Percentiles rank a stretch among this genome's conserved stretches.
Conservation (phyloP, 1,284 basidiomycete species). For the Mycena sp. region DNA sequence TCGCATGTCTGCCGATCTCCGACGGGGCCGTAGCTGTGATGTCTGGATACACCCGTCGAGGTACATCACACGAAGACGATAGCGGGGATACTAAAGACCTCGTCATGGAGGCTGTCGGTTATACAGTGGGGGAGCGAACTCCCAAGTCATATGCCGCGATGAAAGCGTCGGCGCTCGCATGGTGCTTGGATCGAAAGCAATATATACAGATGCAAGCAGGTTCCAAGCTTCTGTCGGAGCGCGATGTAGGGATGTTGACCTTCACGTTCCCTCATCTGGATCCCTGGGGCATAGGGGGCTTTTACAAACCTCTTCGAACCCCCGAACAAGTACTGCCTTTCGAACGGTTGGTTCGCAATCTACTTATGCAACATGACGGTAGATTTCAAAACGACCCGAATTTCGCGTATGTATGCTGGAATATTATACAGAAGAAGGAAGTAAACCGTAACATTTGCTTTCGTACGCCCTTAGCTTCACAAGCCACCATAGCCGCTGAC, state of each 20-base stretch:
- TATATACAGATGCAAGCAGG: background rate
- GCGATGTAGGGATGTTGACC: background rate
- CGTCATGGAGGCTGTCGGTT: too few species aligned
- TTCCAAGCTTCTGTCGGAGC: background rate
- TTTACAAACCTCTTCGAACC: background rate
- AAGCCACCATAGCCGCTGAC: background rate
- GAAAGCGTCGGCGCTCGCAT: too few species aligned
- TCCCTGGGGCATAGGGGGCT: constrained; percentile 8
- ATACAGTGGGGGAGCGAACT: too few species aligned
- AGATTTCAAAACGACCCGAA: background rate
- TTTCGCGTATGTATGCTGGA: constrained; percentile 19
- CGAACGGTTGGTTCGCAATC: background rate
- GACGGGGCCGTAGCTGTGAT: too few species aligned
- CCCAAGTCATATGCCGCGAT: too few species aligned
- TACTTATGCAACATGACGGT: constrained; percentile 1
- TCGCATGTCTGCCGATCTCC: too few species aligned
- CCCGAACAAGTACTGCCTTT: background rate
- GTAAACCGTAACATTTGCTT: background rate
- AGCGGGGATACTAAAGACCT: too few species aligned
- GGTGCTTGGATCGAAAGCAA: too few species aligned
- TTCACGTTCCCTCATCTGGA: constrained; percentile 1
- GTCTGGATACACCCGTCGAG: too few species aligned
- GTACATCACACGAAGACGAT: too few species aligned
- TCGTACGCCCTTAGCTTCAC: background rate
- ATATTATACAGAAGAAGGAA: constrained; percentile 13